phyloP scores from a whole-genome alignment of 2,329 filamentous ascomycete genomes.

The Cercospora citrullina region DNA sequence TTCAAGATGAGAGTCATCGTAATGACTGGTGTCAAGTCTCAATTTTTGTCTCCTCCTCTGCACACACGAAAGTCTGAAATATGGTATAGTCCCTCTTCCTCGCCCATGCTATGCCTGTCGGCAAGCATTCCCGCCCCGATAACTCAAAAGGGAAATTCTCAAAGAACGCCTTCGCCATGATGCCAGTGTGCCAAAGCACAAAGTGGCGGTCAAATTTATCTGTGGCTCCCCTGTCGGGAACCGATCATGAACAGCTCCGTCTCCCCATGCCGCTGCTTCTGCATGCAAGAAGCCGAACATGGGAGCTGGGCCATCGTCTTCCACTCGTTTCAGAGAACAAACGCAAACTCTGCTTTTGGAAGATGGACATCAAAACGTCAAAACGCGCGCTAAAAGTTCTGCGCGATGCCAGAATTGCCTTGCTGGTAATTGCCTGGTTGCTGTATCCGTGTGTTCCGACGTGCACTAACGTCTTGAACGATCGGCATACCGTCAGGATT shows the following conservation, averaged over 20 bases:
- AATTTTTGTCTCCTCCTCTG: not conserved
- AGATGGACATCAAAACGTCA: conserved; percentile 7
- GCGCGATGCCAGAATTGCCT: conserved; percentile 86
- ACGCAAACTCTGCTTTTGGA: conserved; percentile 15
- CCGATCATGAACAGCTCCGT: conserved; percentile 10
- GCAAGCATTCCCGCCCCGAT: conserved; percentile 1
- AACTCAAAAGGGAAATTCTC: conserved; percentile 15
- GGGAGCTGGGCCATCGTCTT: not conserved
- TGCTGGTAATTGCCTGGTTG: conserved; percentile 85
- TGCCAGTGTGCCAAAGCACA: conserved; percentile 18
- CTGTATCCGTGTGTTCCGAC: conserved; percentile 93
- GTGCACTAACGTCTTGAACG: conserved; percentile 87
- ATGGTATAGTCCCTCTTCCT: conserved; percentile 10
- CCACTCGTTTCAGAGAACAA: conserved; percentile 1
- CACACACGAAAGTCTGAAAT: conserved; percentile 12
- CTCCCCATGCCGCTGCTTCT: conserved; percentile 12
- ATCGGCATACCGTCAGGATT: conserved; percentile 65
- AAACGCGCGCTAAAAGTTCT: conserved; percentile 71
- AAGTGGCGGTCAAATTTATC: conserved; percentile 10
- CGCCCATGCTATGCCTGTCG: conserved; percentile 13
- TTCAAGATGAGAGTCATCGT: conserved; percentile 16
- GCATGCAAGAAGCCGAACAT: conserved; percentile 1
- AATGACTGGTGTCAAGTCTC: conserved; percentile 14
- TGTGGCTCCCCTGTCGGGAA: conserved; percentile 7
- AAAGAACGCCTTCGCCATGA: conserved; percentile 23